A percentile compares a stretch with the other conserved stretches of the same genome.
Evolutionary conservation across 257 asterid species (phyloP).

Genomic region (Nicotiana sylvestris): DNA sequence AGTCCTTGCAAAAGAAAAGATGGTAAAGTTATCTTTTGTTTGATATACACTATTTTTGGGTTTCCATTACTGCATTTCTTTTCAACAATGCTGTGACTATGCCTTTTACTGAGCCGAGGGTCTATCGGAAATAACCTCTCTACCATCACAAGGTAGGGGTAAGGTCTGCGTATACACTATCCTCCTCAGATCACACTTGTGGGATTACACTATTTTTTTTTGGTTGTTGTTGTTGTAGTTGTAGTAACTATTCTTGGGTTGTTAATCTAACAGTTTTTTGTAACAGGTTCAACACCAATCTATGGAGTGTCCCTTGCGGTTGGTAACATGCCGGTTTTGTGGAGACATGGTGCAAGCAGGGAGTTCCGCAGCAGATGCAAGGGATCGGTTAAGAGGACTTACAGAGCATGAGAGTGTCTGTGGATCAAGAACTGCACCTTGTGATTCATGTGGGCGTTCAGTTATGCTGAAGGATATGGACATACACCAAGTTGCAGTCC

Average conservation of each 20-base stretch:
- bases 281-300: constrained; percentile 85
- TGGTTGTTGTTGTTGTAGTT: background rate
- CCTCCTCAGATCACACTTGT: background rate
- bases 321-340: constrained; percentile 79
- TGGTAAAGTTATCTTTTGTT: constrained; percentile 45
- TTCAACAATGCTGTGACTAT: no score
- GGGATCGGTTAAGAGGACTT: constrained; percentile 82
- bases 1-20: constrained; percentile 79
- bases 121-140: no score
- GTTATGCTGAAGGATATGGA: constrained; percentile 99
- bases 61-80: no score
- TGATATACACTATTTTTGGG: background rate
- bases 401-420: constrained; percentile 86
- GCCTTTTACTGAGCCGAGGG: no score
- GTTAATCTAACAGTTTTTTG: background rate
- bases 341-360: constrained; percentile 99
- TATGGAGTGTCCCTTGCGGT: constrained; percentile 65
- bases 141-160: no score
- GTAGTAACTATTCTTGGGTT: background rate
- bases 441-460: constrained; percentile 92
- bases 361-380: constrained; percentile 58
- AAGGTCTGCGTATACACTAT: no score
- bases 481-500: constrained; percentile 89
- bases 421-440: constrained; percentile 95
- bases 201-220: background rate